Evolutionary conservation across 257 asterid genomes (phyloP), one percentile per base, ranked within the genome.

Genomic region (Fraxinus quadrangulata): DNA sequence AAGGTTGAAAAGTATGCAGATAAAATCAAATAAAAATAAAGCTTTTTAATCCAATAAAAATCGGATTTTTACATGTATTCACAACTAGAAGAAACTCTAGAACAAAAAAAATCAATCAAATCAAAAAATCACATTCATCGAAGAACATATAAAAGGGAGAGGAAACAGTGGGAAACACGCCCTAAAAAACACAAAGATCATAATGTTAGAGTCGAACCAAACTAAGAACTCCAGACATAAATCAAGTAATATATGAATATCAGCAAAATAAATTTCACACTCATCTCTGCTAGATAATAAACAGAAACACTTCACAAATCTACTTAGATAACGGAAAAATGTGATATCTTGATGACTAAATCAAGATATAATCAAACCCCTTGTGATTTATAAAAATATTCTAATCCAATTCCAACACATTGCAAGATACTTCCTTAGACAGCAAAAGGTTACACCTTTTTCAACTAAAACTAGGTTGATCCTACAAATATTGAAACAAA

Each of bases 291-390:
- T 51, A 51, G 59, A 65, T 54, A 40, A 56, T 51, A 72, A 54
- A 39, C 54, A 49, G 74, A 80, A 67, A 51, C 75, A 70, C 74
- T 63, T 73, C 77, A 33, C 65, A 65, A 33, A 72, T 75, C 79
- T 65, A 47, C 81, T 77, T 31, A 71, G 84, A 76, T 47, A 83
- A 67, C 76, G 72, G 23, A 73, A 77, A 59, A 63, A 33, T 61
- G 28, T 59, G 66, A 70, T 73, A 40, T 19, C 34, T 65, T 67
- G 74, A 54, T 61, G 23, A 31, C 75, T 75, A 31, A 79, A 49
- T 78, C 76, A 34, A 33, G 33, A 47, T 39, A 42, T 39, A 36
- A 49, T 51, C 78, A 59, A 34, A 23, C 67, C 67, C 67, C 40
- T 30, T n/a, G 17, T 45, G 31, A 65, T 39, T 76, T 34, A 37